Percentiles rank a stretch among this genome's conserved stretches.
phyloP scores from a whole-genome alignment of 148 eudicot genomes.

The Fagopyrum tataricum region DNA sequence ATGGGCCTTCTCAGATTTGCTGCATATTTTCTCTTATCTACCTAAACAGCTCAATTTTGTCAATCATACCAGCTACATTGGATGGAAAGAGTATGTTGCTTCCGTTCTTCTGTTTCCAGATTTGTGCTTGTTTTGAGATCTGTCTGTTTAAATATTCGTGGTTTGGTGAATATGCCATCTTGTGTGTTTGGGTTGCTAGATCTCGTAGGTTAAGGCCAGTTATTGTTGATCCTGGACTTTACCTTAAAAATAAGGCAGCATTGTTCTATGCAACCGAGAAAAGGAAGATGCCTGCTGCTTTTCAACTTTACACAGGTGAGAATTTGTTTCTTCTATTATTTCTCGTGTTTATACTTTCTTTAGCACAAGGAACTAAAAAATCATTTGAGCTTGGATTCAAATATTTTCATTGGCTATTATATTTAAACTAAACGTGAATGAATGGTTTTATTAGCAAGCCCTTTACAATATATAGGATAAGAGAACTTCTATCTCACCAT shows the following conservation, averaged over 20 bases:
- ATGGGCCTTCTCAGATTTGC: conserved; percentile 26
- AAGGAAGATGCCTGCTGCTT: conserved; percentile 25
- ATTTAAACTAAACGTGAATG: no score
- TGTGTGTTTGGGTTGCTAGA: conserved; percentile 22
- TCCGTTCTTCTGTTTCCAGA: not conserved
- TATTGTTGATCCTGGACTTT: conserved; percentile 27
- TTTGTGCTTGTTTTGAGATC: conserved; percentile 9
- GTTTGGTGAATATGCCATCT: not conserved
- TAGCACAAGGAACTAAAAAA: not conserved
- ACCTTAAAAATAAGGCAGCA: conserved; percentile 12
- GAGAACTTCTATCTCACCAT: no score
- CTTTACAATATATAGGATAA: no score
- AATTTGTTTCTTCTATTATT: not conserved
- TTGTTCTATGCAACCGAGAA: conserved; percentile 20
- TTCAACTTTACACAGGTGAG: conserved; percentile 30
- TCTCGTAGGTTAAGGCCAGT: conserved; percentile 15
- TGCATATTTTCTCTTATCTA: conserved; percentile 27
- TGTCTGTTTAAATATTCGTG: not conserved
- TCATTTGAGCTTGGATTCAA: not conserved
- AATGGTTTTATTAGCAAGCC: no score
- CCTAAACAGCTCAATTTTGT: conserved; percentile 36
- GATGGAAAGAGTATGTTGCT: conserved; percentile 21
- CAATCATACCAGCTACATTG: conserved; percentile 18
- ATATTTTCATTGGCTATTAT: no score
- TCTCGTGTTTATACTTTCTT: conserved; percentile 1